phyloP scores from a whole-genome alignment of 2,329 filamentous ascomycete genomes.

The Didymella segeticola region DNA sequence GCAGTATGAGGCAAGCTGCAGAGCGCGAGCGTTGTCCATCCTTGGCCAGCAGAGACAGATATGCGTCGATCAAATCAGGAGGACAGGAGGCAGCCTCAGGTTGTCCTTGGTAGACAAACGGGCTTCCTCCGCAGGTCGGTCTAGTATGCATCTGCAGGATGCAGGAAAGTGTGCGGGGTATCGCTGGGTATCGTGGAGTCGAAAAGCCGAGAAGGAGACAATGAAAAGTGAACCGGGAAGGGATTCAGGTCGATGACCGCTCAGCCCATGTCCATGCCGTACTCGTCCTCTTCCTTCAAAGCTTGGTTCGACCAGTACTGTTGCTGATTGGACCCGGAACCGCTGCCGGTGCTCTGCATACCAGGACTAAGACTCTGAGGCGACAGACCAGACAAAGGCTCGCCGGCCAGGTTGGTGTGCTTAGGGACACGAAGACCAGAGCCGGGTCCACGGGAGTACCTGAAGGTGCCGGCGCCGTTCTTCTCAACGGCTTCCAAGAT shows the following conservation, averaged over 20 bases:
- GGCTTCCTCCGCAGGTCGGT: constrained; percentile 15
- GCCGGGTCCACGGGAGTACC: constrained; percentile 83
- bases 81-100: constrained; percentile 1
- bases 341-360: constrained; percentile 71
- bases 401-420: constrained; percentile 89
- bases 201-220: constrained; percentile 32
- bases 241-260: constrained; percentile 12
- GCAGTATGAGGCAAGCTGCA: constrained; percentile 31
- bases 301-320: constrained; percentile 63
- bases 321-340: constrained; percentile 57
- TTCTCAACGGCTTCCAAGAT: constrained; percentile 84
- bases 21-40: constrained; percentile 32
- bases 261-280: constrained; percentile 71
- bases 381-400: constrained; percentile 66
- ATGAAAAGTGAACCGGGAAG: constrained; percentile 14
- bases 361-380: constrained; percentile 63
- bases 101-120: neutral
- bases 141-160: constrained; percentile 37
- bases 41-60: constrained; percentile 45
- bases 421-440: constrained; percentile 89
- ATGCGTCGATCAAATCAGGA: constrained; percentile 7
- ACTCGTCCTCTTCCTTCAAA: constrained; percentile 96
- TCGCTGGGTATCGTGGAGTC: constrained; percentile 46
- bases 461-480: constrained; percentile 77
- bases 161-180: constrained; percentile 41